Evolutionary conservation across 2,329 filamentous ascomycete genomes (phyloP), one percentile per base, ranked within the genome.

Genomic region (Arthrinium puccinioides): DNA sequence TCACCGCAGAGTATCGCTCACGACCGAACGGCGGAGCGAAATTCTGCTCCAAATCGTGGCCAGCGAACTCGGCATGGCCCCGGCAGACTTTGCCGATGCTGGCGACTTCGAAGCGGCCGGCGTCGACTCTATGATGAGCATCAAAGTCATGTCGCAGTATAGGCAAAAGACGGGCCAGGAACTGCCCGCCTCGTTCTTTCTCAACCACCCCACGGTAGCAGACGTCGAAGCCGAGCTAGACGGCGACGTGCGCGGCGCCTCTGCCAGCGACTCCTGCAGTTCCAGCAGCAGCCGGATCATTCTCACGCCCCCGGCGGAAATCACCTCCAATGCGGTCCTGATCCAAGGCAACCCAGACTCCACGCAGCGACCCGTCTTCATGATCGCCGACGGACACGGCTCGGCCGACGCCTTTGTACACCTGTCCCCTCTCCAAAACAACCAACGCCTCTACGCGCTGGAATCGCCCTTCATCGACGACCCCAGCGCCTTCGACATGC

Each of bases 331-430:
- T 32, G 32, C 34, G 2, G 34, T 33, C 31, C 29, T 30, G 3
- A 31, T 33, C 13, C 36, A 32, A 32, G 31, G 31, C 20, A 16
- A 23, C 20, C 31, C 31, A 2, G 8, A 15, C 20, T 32, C 31
- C 8, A 23, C 4, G n/a, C 31, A 10, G 20, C 31, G 31, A 4
- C 31, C 46, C 8, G 48, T 67, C 3, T 67, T 64, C 39, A 49
- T 69, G 20, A 57, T 70, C 41, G 66, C 67, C 1, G 67, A 69
- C 42, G 67, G 67, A 10, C 54, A 52, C 28, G 67, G 67, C 5
- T 62, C 62, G 1, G 59, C 63, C 2, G 57, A 57, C 2, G 61
- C 65, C 1, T 71, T 69, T 47, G 50, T 50, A 2, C 39, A 44
- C 4, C 42, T 69, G 4, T 56, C 63, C 1, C 40, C 33, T 0